These are phyloP conservation scores for Corymbia citriodora DNA, from an alignment of 441 rosid genomes.

Conservation along the genomic window DNA sequence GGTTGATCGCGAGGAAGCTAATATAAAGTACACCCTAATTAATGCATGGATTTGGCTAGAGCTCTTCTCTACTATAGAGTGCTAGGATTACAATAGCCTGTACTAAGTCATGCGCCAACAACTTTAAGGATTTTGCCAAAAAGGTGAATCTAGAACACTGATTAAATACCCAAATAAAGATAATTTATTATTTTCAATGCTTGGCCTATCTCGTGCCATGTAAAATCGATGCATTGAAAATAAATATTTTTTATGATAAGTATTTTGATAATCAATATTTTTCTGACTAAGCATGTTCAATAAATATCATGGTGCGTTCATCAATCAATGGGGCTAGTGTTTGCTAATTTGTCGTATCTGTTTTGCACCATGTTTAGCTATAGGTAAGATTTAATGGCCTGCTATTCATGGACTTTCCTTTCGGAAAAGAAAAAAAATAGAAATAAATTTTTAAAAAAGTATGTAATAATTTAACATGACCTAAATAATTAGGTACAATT, in stretches of 20 bases:
- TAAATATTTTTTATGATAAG: background rate
- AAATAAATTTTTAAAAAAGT: background rate
- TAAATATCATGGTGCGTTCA: background rate
- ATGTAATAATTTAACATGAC: background rate
- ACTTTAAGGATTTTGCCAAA: background rate
- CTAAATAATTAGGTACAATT: background rate
- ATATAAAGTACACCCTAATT: background rate
- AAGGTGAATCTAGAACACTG: background rate
- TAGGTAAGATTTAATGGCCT: background rate
- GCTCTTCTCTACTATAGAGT: background rate
- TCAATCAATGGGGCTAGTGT: background rate
- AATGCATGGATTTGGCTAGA: background rate
- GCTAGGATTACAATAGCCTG: too few relatives aligned
- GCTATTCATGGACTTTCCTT: background rate
- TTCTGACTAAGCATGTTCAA: background rate
- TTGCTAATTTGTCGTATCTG: background rate
- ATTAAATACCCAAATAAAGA: background rate
- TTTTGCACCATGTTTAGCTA: background rate
- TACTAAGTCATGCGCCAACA: background rate
- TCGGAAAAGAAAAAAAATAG: too few relatives aligned
- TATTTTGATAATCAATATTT: background rate
- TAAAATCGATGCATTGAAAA: background rate
- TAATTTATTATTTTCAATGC: background rate
- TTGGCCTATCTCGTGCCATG: background rate
- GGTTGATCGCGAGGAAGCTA: background rate